Base-by-base conservation (phyloP, 1,139 yeast species). In the Geotrichum klebahnii region DNA sequence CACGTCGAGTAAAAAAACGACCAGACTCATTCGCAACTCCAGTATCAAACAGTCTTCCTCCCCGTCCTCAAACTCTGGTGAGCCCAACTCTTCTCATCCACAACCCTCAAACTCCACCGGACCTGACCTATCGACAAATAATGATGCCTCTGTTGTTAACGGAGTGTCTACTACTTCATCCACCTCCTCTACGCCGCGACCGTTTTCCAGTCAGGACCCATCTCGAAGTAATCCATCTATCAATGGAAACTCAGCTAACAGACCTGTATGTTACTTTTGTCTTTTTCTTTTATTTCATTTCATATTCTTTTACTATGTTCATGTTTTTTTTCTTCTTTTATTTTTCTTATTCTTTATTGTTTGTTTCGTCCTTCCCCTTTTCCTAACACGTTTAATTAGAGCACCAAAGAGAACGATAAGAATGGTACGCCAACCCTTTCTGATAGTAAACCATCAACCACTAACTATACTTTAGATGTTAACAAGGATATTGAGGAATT, bases 71-170 rank as follows among this genome's bases (percentile, higher is more conserved):
- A 51, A 46, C 6, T 51, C 42, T 17, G 53, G 47, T 42, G 52
- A 40, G 5, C 17, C 46, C 10, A 28, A 45, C 14, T 39, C 61
- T 33, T 58, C 58, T 9, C 51, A 52, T 51, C 43, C 48, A 49
- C 45, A 53, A 76, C 75, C 49, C 65, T 80, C 81, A 84, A 0
- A 37, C 24, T 9, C 32, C 31, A 14, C 31, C 32, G 32, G 33
- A n/a, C 37, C 37, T 16, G 41, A 35, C 24, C 16, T 46, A 17
- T 23, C 46, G 22, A 19, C n/a, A n/a, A 53, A 54, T n/a, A 53
- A 53, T 22, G 44, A 45, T 10, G 44, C 52, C 16, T 52, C 53
- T n/a, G 33, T 49, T 5, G 35, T 45, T 23, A 44, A 43, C 20
- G 35, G 40, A 5, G 36, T 22, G 9, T 23, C 26, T 17, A 26